Percentiles rank a stretch among this genome's conserved stretches.
Conservation (phyloP, 306 rosid genomes). For the Acmispon strigosus region DNA sequence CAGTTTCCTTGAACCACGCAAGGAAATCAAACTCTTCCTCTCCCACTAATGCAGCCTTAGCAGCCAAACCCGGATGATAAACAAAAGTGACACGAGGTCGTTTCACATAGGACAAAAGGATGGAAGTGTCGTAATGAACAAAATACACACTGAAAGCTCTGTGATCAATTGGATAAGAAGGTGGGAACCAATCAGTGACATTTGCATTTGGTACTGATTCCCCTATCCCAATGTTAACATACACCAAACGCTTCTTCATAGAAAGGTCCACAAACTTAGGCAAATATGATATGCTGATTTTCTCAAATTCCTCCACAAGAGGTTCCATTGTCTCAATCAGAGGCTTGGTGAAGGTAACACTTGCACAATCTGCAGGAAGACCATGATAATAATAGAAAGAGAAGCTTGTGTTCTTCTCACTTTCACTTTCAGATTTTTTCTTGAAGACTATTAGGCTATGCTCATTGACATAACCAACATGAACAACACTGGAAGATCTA, state of each 20-base stretch:
- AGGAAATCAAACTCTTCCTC: conserved; percentile 67
- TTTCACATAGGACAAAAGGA: conserved; percentile 51
- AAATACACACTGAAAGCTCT: conserved; percentile 57
- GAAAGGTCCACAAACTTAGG: conserved; percentile 57
- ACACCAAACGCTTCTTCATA: conserved; percentile 43
- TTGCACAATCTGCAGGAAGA: conserved; percentile 57
- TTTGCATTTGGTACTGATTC: conserved; percentile 27
- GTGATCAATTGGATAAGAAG: conserved; percentile 57
- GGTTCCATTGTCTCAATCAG: conserved; percentile 55
- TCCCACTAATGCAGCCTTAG: conserved; percentile 23
- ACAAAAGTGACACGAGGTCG: conserved; percentile 75
- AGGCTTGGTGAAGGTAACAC: conserved; percentile 41
- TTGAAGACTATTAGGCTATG: conserved; percentile 61
- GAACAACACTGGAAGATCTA: conserved; percentile 58
- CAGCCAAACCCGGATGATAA: conserved; percentile 79
- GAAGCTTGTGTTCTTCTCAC: neutral
- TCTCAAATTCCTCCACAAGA: conserved; percentile 41
- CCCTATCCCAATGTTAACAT: conserved; percentile 65
- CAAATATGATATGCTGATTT: conserved; percentile 32
- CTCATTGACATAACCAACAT: conserved; percentile 41
- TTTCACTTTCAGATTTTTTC: conserved; percentile 49
- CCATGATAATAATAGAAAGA: conserved; percentile 26
- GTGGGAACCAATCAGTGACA: conserved; percentile 52
- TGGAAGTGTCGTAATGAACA: conserved; percentile 71
- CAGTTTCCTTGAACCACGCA: conserved; percentile 81